Percentiles rank a stretch among this genome's conserved stretches.
These are phyloP conservation scores for Hypoxylon sp. DNA, from an alignment of 2,329 filamentous ascomycete genomes.

Conservation along the genomic window DNA sequence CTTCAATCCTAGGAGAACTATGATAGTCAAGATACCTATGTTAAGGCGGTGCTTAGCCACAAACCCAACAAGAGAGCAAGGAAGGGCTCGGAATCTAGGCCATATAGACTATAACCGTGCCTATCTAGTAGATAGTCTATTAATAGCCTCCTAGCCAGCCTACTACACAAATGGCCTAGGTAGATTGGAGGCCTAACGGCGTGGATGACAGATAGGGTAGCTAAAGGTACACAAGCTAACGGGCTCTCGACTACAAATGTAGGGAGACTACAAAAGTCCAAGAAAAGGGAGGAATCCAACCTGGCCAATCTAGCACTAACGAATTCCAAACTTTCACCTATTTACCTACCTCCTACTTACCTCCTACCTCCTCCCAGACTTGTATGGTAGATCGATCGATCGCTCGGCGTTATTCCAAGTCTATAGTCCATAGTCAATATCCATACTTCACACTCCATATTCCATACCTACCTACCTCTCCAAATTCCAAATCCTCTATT, in stretches of 20 bases:
- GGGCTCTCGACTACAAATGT: background rate
- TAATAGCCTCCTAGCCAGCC: background rate
- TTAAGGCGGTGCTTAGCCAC: background rate
- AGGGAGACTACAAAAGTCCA: background rate
- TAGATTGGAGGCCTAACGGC: background rate
- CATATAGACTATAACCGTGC: too few species aligned
- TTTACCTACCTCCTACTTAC: background rate
- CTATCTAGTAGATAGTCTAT: too few species aligned
- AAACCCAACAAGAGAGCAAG: background rate
- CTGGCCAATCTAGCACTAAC: constrained; percentile 5
- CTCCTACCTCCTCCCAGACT: too few species aligned
- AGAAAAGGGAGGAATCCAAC: constrained; percentile 1
- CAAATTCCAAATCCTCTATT: constrained; percentile 7
- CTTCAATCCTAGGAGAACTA: background rate
- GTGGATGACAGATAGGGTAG: background rate
- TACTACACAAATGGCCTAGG: background rate
- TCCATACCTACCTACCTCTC: background rate
- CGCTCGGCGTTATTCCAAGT: background rate
- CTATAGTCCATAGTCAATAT: too few species aligned
- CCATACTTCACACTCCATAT: background rate
- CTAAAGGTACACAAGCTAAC: background rate
- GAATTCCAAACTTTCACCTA: constrained; percentile 20
- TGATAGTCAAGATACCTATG: background rate
- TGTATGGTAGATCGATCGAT: constrained; percentile 11
- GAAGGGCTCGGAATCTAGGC: background rate